phyloP scores from a whole-genome alignment of 495 filamentous ascomycete genomes.

The Penicillium robsamsonii region DNA sequence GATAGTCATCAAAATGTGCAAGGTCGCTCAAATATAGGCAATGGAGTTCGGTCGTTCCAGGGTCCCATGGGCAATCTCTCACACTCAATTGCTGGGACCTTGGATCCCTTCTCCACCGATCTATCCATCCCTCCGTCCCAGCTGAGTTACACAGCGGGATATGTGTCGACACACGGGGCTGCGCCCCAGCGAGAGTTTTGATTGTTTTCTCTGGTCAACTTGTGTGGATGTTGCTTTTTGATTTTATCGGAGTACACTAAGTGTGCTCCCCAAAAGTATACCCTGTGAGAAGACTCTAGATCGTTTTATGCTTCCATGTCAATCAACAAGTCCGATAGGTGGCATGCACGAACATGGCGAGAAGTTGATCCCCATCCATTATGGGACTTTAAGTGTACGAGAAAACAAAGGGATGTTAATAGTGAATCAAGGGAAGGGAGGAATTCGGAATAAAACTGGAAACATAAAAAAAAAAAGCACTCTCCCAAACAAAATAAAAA shows the following conservation, averaged over 20 bases:
- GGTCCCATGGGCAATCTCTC: slow-evolving; percentile 26
- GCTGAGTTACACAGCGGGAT: slow-evolving; percentile 34
- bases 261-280: slow-evolving; percentile 7
- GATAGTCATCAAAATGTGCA: slow-evolving; percentile 30
- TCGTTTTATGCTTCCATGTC: not conserved
- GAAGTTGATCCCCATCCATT: not conserved
- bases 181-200: slow-evolving; percentile 32
- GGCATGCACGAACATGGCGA: not conserved
- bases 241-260: not conserved
- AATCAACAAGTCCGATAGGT: not conserved
- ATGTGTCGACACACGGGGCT: slow-evolving; percentile 31
- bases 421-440: not conserved
- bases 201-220: not conserved
- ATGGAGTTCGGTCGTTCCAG: slow-evolving; percentile 29
- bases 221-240: not conserved
- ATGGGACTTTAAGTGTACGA: not conserved
- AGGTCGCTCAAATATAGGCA: slow-evolving; percentile 20
- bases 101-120: slow-evolving; percentile 37
- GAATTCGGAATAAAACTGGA: not conserved
- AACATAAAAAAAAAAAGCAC: not conserved
- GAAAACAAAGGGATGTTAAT: not conserved
- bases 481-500: not conserved
- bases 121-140: slow-evolving; percentile 36
- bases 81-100: slow-evolving; percentile 26
- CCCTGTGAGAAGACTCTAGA: not conserved